Evolutionary conservation across 2,329 filamentous ascomycete species (phyloP).

Genomic region (Simplicillium sp.): DNA sequence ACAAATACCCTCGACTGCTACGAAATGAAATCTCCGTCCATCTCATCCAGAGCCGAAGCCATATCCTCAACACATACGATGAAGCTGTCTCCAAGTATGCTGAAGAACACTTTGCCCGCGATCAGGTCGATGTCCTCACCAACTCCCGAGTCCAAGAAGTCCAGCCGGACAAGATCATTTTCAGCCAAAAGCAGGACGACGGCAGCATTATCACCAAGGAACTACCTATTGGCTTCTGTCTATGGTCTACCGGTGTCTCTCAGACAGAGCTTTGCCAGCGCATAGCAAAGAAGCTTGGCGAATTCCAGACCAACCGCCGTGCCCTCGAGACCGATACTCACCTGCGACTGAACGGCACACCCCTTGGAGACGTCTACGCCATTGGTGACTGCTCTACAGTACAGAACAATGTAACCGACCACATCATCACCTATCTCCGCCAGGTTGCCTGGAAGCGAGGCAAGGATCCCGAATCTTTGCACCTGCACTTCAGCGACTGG

Average conservation of each 20-base stretch:
- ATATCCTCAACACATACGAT: conserved; percentile 97
- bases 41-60: conserved; percentile 85
- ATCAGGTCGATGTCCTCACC: conserved; percentile 83
- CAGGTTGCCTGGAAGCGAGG: conserved; percentile 86
- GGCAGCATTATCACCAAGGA: conserved; percentile 79
- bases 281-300: conserved; percentile 66
- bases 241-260: conserved; percentile 94
- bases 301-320: conserved; percentile 75
- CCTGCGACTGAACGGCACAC: conserved; percentile 78
- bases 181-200: conserved; percentile 69
- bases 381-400: conserved; percentile 95
- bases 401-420: conserved; percentile 91
- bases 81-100: conserved; percentile 89
- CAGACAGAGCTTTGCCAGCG: conserved; percentile 73
- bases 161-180: conserved; percentile 71
- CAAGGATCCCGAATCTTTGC: conserved; percentile 78
- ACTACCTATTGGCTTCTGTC: conserved; percentile 87
- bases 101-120: conserved; percentile 81
- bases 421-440: conserved; percentile 83
- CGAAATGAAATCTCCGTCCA: conserved; percentile 97
- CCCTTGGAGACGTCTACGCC: conserved; percentile 89
- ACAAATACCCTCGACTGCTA: conserved; percentile 78
- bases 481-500: conserved; percentile 85
- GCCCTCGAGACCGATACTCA: conserved; percentile 93
- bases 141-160: conserved; percentile 93